Evolutionary conservation across 1,284 basidiomycete genomes (phyloP), one percentile per base, ranked within the genome.

Genomic region (Cryptococcus wingfieldii): DNA sequence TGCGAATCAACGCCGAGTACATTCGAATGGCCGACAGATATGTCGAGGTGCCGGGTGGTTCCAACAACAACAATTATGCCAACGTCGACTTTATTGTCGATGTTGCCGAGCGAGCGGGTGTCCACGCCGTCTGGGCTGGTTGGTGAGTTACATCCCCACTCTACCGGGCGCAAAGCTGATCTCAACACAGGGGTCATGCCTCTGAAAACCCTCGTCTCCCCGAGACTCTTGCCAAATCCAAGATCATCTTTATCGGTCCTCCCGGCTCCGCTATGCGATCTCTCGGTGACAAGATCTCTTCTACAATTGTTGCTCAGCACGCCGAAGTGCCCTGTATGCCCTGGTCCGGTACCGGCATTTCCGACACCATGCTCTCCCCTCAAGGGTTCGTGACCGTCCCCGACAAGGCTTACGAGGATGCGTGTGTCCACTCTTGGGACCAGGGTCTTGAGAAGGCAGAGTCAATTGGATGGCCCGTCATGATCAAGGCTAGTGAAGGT

Each of bases 21-120:
- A 98, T 99, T 77, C 89, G 96, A 66, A 98, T 99, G 96, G 96
- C 96, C 38, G 96, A 99, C 78, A 87, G 94, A 71, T 98, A 96
- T 75, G 89, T 99, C 68, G 96, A 98, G 79, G 96, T 99, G 7
- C 95, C 96, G 25, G 96, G 96, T 65, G 96, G 96, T 60, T 85
- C 87, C 49, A 99, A 99, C 79, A 98, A 98, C 83, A 96, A 99
- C 83, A 99, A 99, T 80, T 98, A 98, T 75, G 96, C 96, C 68
- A 99, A 99, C 75, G 96, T 99, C 68, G 96, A 99, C 75, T 87
- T 98, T 69, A 98, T 99, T 70, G 90, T 98, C 62, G 96, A 99
- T 72, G 86, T 99, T 58, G 96, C 96, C 45, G 94, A 99, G 79
- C 88, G 96, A 63, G 84, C 91, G 34, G 94, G 93, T 47, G 96